Percentiles rank a stretch among this genome's conserved stretches.
Conservation (phyloP, 352 stramenopile species). For the Achlya hypogyna region DNA sequence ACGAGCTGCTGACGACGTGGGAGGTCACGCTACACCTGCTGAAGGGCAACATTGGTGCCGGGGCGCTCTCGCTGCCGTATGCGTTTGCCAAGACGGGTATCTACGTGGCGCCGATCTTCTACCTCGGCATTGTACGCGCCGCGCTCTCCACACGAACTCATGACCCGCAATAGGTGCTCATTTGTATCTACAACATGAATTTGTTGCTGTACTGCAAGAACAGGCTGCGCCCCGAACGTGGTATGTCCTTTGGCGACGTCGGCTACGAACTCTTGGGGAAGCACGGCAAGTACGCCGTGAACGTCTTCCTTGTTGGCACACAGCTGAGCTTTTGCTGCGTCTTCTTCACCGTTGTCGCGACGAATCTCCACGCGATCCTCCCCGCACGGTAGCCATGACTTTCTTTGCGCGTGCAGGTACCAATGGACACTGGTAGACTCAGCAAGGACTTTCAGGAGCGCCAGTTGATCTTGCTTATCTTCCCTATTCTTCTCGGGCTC, state of each 20-base stretch:
- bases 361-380: slow-evolving; percentile 68
- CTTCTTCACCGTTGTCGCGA: slow-evolving; percentile 79
- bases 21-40: slow-evolving; percentile 45
- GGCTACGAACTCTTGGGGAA: slow-evolving; percentile 45
- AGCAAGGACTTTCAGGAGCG: slow-evolving; percentile 55
- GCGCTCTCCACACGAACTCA: not conserved
- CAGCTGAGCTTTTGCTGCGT: slow-evolving; percentile 77
- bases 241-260: slow-evolving; percentile 70
- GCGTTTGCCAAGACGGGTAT: slow-evolving; percentile 69
- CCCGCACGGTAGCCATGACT: slow-evolving; percentile 31
- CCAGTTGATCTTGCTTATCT: slow-evolving; percentile 68
- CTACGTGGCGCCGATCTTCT: slow-evolving; percentile 46
- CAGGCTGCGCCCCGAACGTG: slow-evolving; percentile 36
- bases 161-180: slow-evolving; percentile 31
- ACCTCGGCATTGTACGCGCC: slow-evolving; percentile 40
- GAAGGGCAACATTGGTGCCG: slow-evolving; percentile 71
- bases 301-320: slow-evolving; percentile 70
- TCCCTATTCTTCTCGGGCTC: slow-evolving; percentile 52
- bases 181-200: slow-evolving; percentile 81
- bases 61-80: slow-evolving; percentile 67
- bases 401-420: not conserved
- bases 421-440: slow-evolving; percentile 24
- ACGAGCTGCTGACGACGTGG: slow-evolving; percentile 3
- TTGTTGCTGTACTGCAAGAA: slow-evolving; percentile 61
- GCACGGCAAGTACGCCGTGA: slow-evolving; percentile 55